Evolutionary conservation across 2,329 filamentous ascomycete genomes (phyloP), one percentile per base, ranked within the genome.

Genomic region (Beauveria sp.): DNA sequence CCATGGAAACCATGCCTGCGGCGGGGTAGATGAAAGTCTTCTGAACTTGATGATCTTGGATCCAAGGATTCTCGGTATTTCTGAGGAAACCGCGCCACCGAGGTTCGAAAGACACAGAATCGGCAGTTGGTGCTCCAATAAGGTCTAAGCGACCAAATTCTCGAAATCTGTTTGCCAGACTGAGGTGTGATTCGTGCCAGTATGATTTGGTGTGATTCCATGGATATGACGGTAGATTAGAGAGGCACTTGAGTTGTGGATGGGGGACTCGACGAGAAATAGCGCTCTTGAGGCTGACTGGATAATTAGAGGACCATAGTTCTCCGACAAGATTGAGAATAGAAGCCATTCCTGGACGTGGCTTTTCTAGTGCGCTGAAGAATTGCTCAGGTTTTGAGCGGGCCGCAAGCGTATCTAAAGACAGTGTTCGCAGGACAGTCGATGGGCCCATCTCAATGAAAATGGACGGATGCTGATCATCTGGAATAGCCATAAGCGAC

Each of bases 121-220:
- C 78, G 0, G 72, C 70, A 2, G 75, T 75, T 0, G 73, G 76
- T 1, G 76, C 72, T 0, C 82, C 82, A 28, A 84, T 76, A 2
- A 84, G 71, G 62, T 84, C 81, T 48, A 79, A 76, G 12, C 80
- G 73, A 2, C 76, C 74, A 57, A 75, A 76, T 28, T 74, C 70
- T 16, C 79, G 73, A 61, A 79, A 76, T 3, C 80, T 75, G 52
- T 75, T 75, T 12, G 76, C 72, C 16, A 69, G 66, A 22, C 77
- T 78, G 2, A 80, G 66, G 46, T 79, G 76, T 1, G 78, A 79
- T 62, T 84, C 81, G 62, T 80, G 76, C 81, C 82, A 84, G 66
- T 83, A 82, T 1, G 67, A 70, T 28, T 75, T 79, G 28, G 71
- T 69, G 62, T 84, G 81, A 34, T 84, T 81, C 81, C 82, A 84